Evolutionary conservation across 176 grass and related monocot species (phyloP), one percentile per base, ranked within the genome.

Genomic region (Paspalum vaginatum): DNA sequence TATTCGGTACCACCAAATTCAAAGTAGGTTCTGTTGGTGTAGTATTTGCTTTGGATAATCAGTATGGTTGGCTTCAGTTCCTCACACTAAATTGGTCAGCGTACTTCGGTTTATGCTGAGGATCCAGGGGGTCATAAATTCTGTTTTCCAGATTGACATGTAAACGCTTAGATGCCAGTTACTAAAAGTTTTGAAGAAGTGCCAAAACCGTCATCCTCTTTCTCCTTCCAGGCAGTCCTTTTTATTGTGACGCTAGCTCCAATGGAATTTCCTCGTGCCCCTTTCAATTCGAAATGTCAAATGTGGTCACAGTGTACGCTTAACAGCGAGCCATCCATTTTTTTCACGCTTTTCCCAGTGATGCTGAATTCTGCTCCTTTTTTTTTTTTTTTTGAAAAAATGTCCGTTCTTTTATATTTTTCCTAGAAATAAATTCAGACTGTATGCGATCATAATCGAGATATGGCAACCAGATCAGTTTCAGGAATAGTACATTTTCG

Each of bases 181-280:
- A 77, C 48, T 50, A 43, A 17, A 59, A 8, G 25, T 26, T 45
- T 79, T 32, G 22, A 73, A 24, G 65, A 74, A 17, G 22, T 26
- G 40, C 40, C 84, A 67, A 68, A 75, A 61, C 42, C n/a, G n/a
- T 75, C 84, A 44, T 45, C 25, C 3, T 68, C 42, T 72, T 72
- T 17, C 65, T 56, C 38, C 57, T 79, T 47, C 45, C 52, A 9
- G 6, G 10, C 25, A 37, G 61, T 58, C 72, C 5, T 58, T 68
- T 77, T 84, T 53, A 66, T 27, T 54, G 53, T 21, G 67, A 85
- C 10, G 59, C 47, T 11, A 53, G 50, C 82, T 54, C 12, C 39
- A 9, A 9, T 46, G 41, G 72, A 8, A 20, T 13, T 39, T 47
- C 11, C 15, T 38, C 18, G 25, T 25, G 32, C 32, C 43, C 54